Evolutionary conservation across 2,329 filamentous ascomycete genomes (phyloP), one percentile per base, ranked within the genome.

Genomic region (Fusarium sp.): DNA sequence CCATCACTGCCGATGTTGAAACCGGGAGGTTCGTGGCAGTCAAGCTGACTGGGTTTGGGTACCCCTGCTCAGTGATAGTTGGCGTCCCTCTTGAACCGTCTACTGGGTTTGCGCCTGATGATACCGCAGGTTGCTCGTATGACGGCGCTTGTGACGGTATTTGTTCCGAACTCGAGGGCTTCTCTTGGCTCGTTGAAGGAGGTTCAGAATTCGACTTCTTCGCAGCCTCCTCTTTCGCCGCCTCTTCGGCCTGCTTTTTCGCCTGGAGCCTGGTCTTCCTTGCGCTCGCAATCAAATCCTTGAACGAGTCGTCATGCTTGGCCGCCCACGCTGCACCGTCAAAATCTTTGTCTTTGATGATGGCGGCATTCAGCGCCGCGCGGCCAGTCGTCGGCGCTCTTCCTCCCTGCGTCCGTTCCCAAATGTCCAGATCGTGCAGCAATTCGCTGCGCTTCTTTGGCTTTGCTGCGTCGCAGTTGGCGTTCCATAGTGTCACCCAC

Each of bases 401-500:
- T 2, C 90, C 89, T 10, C 94, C 94, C 72, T 97, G 91, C 0
- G 93, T 96, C 52, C 91, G 89, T 82, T 99, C 96, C 96, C 96
- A 98, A 1, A 89, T 83, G 24, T 96, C 93, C 14, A 99, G 82
- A 69, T 98, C 96, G 16, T 89, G 90, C 18, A 97, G 83, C 6
- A 99, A 82, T 66, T 96, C 92, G 8, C 84, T 79, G 72, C 93
- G 94, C 13, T 87, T 86, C 79, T 93, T 93, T 0, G 94, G 94
- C 2, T 86, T 85, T 38, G 89, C 89, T 3, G 95, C 93, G 82
- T 99, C 96, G 83, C 95, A 98, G 80, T 99, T 99, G 13, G 97
- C 94, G 81, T 99, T 99, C 93, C 94, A 98, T 20, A 99, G 84
- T 40, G 96, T 98, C 61, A 96, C 88, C 95, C 95, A 99, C 82